Conservation (phyloP, 1,139 yeast species). For the Pichiaceae sp. region DNA sequence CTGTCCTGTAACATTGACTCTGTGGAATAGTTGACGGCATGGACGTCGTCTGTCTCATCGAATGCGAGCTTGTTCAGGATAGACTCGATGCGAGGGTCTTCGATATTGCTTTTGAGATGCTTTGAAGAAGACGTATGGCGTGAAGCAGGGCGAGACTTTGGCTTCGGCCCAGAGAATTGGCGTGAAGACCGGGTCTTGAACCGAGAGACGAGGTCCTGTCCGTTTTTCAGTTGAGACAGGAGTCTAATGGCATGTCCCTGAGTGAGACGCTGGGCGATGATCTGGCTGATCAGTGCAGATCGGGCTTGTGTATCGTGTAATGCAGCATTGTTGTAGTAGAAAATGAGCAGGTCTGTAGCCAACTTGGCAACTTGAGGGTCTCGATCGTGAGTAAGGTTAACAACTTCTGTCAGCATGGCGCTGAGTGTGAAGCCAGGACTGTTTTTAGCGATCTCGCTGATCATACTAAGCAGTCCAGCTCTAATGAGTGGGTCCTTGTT, state of each 20-base stretch:
- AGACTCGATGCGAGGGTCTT: neutral
- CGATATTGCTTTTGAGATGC: neutral
- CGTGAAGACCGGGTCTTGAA: slow-evolving; percentile 6
- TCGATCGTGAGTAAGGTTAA: slow-evolving; percentile 29
- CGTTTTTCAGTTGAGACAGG: slow-evolving; percentile 26
- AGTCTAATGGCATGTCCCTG: slow-evolving; percentile 24
- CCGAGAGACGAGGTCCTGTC: slow-evolving; percentile 10
- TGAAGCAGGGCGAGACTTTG: slow-evolving; percentile 10
- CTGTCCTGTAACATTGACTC: neutral
- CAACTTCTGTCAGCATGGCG: slow-evolving; percentile 33
- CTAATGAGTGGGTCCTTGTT: slow-evolving; percentile 34
- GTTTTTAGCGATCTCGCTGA: slow-evolving; percentile 29
- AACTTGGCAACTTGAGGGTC: slow-evolving; percentile 24
- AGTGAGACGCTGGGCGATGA: slow-evolving; percentile 31
- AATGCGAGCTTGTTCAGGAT: neutral
- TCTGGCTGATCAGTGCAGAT: slow-evolving; percentile 40
- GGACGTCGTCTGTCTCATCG: neutral
- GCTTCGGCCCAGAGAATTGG: slow-evolving; percentile 1
- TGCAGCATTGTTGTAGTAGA: slow-evolving; percentile 28
- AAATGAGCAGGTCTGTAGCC: slow-evolving; percentile 28
- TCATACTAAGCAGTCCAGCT: slow-evolving; percentile 32
- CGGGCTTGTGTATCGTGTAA: slow-evolving; percentile 31
- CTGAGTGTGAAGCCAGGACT: slow-evolving; percentile 33
- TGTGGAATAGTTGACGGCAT: neutral
- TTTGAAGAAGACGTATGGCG: neutral